Base-by-base conservation (phyloP, 2,329 filamentous ascomycete species). In the Hypoxylon sp. region DNA sequence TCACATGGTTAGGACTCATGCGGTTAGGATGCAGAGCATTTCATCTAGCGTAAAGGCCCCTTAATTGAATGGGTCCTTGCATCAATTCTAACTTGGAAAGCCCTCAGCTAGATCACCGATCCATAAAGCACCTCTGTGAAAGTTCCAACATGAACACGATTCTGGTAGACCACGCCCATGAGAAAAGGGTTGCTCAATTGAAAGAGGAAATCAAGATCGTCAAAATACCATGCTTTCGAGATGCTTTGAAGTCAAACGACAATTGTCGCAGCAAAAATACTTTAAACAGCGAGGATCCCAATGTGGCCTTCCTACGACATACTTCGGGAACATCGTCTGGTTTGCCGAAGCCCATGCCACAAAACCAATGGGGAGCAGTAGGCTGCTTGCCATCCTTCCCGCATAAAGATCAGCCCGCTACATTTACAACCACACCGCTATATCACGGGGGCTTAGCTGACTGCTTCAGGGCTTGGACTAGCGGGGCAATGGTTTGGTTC, bases 391-490 rank as follows among this genome's bases (percentile, higher is more conserved):
- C 88, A 6, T 77, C 77, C 2, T 82, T 90, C 7, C 69, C 73
- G 0, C 70, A 77, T 3, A 75, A 77, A 0, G 46, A 73, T 0
- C 57, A 78, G 2, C 74, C 79, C 2, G 85, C 87, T 0, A 90
- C 88, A 0, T 91, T 91, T 71, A 89, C 89, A 0, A 90, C 89
- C 0, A 91, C 89, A 2, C 89, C 90, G 0, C 80, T 91, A 0
- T 91, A 90, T 69, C 89, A 91, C 71, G 90, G 89, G 1, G 90
- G 89, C 0, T 82, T 90, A 7, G 87, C 89, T 0, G 90, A 91
- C 74, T 82, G 87, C 20, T 85, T 91, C 50, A 81, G 89, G 55
- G 84, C 88, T 0, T 91, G 89, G 89, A 86, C 87, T 1, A 88
- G 86, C 63, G 83, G 82, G 17, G 85, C 87, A 0, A 77, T 86